A percentile compares a stretch with the other conserved stretches of the same genome.
Conservation (phyloP, 148 eudicot species). For the Chenopodium suecicum region DNA sequence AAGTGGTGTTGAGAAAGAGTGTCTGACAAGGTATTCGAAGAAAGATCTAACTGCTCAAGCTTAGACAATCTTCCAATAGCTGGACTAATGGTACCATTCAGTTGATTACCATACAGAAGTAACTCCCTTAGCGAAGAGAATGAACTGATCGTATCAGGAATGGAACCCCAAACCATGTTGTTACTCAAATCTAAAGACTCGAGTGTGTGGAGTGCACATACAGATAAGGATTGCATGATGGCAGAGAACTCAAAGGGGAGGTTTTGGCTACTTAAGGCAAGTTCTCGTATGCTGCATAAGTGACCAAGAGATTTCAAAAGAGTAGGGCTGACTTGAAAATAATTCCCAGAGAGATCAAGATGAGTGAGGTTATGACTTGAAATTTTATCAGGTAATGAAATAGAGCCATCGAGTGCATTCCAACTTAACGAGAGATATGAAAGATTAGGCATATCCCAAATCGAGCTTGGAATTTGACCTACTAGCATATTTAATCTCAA, state of each 20-base stretch:
- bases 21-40: conserved; percentile 29
- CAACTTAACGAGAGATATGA: neutral
- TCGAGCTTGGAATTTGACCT: conserved; percentile 8
- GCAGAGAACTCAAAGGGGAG: neutral
- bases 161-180: conserved; percentile 22
- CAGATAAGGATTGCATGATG: conserved; percentile 18
- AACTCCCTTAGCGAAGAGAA: conserved; percentile 24
- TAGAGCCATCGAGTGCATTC: neutral
- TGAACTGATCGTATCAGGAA: conserved; percentile 24
- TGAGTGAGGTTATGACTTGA: conserved; percentile 9
- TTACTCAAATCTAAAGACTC: conserved; percentile 19
- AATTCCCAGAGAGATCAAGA: conserved; percentile 10
- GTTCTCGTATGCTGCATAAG: conserved; percentile 6
- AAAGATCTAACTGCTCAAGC: conserved; percentile 21
- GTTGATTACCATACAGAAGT: conserved; percentile 8
- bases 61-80: conserved; percentile 24
- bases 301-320: neutral
- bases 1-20: conserved; percentile 22
- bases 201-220: neutral
- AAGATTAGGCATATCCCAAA: conserved; percentile 8
- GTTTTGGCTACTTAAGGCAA: neutral
- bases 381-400: neutral
- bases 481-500: conserved; percentile 4
- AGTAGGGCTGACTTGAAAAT: neutral
- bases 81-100: conserved; percentile 21